These are phyloP conservation scores for Nakaseomyces kungkrabaensis DNA, from an alignment of 1,139 yeast genomes.

Conservation along the genomic window DNA sequence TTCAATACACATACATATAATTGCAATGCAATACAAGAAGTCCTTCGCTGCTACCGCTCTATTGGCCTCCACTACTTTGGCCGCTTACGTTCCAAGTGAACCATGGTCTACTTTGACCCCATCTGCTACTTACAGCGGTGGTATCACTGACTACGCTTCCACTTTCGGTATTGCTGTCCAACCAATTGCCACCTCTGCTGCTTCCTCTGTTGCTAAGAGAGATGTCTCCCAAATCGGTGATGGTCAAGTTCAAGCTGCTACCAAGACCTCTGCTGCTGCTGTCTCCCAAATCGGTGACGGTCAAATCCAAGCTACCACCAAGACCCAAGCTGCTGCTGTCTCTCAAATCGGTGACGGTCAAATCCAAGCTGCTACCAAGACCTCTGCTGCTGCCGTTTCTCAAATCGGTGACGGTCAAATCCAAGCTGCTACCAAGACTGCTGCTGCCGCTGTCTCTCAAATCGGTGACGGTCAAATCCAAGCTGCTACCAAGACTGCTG, in stretches of 20 bases:
- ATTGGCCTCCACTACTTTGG: slow-evolving; percentile 38
- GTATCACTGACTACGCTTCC: slow-evolving; percentile 34
- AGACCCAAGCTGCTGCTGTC: slow-evolving; percentile 27
- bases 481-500: slow-evolving; percentile 27
- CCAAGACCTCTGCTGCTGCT: slow-evolving; percentile 39
- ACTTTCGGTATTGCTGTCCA: slow-evolving; percentile 14
- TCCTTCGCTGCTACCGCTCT: slow-evolving; percentile 34
- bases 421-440: slow-evolving; percentile 13
- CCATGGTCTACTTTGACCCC: slow-evolving; percentile 72
- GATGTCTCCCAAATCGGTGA: slow-evolving; percentile 35
- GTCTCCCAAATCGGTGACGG: slow-evolving; percentile 42
- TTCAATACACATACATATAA: no score
- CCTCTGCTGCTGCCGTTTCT: slow-evolving; percentile 10
- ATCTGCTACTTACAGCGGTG: slow-evolving; percentile 45
- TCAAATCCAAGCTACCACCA: slow-evolving; percentile 9
- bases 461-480: slow-evolving; percentile 14
- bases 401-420: slow-evolving; percentile 14
- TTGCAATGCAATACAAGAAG: slow-evolving; percentile 29
- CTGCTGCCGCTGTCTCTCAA: slow-evolving; percentile 11
- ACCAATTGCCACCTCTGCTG: slow-evolving; percentile 6
- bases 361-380: slow-evolving; percentile 4
- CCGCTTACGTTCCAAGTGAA: slow-evolving; percentile 59
- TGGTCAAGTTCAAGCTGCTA: slow-evolving; percentile 46
- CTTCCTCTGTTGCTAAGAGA: slow-evolving; percentile 36
- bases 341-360: slow-evolving; percentile 4